Conservation (phyloP, 257 asterid species). For the Solanum sejunctum region DNA sequence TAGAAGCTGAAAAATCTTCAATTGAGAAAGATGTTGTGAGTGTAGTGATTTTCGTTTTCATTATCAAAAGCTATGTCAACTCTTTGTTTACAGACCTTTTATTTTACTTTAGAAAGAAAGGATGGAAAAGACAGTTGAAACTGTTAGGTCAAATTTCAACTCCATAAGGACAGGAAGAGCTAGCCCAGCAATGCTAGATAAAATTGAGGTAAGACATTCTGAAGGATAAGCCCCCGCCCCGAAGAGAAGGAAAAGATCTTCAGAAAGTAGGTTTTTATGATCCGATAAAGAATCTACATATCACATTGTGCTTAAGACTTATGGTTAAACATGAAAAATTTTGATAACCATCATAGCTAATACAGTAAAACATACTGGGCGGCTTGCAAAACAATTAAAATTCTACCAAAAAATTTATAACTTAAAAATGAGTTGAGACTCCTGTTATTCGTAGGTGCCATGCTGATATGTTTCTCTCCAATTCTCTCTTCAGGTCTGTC, state of each 20-base stretch:
- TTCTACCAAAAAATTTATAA: background rate
- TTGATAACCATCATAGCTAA: background rate
- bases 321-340: background rate
- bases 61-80: background rate
- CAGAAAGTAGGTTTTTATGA: no score
- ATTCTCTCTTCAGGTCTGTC: background rate
- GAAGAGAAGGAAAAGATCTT: no score
- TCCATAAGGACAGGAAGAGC: constrained; percentile 96
- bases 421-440: background rate
- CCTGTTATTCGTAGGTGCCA: background rate
- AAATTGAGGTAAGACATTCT: constrained; percentile 46
- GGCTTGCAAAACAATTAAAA: background rate
- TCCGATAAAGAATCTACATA: background rate
- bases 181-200: constrained; percentile 83
- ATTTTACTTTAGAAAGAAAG: constrained; percentile 50
- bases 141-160: constrained; percentile 51
- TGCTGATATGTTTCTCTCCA: background rate
- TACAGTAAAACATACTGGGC: background rate
- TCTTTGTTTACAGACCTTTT: background rate
- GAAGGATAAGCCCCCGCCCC: background rate
- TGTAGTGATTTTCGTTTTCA: background rate
- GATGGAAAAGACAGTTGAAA: constrained; percentile 88
- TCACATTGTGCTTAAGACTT: background rate
- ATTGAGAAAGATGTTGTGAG: constrained; percentile 75
- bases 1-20: constrained; percentile 73